These are phyloP conservation scores for Paecilomyces fulvus DNA, from an alignment of 2,329 filamentous ascomycete genomes.

Conservation along the genomic window DNA sequence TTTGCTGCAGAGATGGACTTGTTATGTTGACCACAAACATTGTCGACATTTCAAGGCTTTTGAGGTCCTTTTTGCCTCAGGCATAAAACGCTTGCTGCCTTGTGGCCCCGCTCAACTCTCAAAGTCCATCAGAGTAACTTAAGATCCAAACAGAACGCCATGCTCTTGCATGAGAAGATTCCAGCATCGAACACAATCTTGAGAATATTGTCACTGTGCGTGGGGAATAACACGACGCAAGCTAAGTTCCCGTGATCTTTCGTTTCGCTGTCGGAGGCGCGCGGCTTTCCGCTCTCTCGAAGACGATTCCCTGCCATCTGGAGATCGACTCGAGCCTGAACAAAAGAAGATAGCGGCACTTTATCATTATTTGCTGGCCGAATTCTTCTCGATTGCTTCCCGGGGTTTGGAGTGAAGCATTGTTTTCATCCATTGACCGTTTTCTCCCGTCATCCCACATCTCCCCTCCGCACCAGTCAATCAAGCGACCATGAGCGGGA, in stretches of 20 bases:
- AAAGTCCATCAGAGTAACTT: neutral
- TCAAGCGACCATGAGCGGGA: conserved; percentile 6
- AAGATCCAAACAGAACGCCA: neutral
- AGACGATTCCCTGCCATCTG: neutral
- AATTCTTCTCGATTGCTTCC: neutral
- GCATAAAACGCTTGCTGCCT: neutral
- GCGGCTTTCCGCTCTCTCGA: neutral
- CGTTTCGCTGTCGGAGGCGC: neutral
- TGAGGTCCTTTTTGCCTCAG: neutral
- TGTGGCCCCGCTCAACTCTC: neutral
- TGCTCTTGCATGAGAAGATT: neutral
- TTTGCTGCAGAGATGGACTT: no score
- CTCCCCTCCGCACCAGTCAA: neutral
- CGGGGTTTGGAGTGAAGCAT: neutral
- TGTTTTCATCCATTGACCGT: neutral
- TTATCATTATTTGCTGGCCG: neutral
- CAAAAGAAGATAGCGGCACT: neutral
- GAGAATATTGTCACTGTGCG: neutral
- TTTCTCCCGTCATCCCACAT: neutral
- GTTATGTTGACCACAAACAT: neutral
- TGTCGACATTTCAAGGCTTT: neutral
- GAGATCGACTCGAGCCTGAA: neutral
- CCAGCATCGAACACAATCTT: neutral
- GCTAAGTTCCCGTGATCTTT: neutral
- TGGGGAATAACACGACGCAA: neutral